phyloP scores from a whole-genome alignment of 2,329 filamentous ascomycete species.

The Sporothrix sp. region DNA sequence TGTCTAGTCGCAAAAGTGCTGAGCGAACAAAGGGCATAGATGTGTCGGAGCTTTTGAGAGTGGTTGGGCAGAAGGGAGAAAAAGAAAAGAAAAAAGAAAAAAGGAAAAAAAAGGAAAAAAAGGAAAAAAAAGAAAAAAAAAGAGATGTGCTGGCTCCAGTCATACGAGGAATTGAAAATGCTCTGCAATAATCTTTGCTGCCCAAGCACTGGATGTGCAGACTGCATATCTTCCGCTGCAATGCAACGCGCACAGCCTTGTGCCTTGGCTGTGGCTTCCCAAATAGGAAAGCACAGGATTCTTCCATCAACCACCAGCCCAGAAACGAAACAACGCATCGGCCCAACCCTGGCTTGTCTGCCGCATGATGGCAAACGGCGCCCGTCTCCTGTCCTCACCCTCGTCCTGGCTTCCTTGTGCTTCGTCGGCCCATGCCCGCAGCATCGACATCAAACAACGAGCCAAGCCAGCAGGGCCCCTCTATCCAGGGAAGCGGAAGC shows the following conservation, averaged over 20 bases:
- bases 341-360: neutral
- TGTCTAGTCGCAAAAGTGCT: too few relatives aligned
- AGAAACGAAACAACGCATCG: slow-evolving; percentile 3
- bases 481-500: too few relatives aligned
- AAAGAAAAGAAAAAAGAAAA: neutral
- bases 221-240: too few relatives aligned
- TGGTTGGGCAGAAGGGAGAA: neutral
- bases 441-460: neutral
- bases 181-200: too few relatives aligned
- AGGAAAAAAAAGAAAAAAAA: neutral
- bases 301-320: too few relatives aligned
- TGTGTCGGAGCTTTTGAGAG: too few relatives aligned
- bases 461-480: neutral
- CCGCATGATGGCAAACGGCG: neutral
- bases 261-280: too few relatives aligned
- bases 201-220: too few relatives aligned
- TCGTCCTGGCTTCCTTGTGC: too few relatives aligned
- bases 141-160: slow-evolving; percentile 1
- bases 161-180: neutral
- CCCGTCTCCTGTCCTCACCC: neutral
- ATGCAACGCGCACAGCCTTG: too few relatives aligned
- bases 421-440: neutral
- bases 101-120: neutral
- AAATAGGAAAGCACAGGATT: too few relatives aligned
- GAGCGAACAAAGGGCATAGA: too few relatives aligned